Evolutionary conservation across 257 asterid genomes (phyloP), one percentile per base, ranked within the genome.

Genomic region (Primulina huaijiensis): DNA sequence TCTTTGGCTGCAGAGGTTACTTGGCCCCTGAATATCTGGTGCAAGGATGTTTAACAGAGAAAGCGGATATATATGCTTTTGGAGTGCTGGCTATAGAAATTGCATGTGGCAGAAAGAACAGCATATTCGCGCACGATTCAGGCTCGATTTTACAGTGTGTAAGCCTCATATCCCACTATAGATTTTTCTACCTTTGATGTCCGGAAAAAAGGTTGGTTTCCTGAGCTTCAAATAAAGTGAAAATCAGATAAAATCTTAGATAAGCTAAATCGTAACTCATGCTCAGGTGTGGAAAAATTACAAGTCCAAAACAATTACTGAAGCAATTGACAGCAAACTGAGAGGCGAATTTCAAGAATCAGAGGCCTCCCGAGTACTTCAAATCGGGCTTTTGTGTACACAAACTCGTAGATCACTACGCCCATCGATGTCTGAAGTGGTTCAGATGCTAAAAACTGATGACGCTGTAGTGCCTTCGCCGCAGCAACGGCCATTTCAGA

Each of bases 11-110:
- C 88, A 90, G 97, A 67, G 99, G 99, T 29, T 93, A 93, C 58
- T 90, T 90, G 98, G 98, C 97, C 56, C 97, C 98, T 1, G 98
- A 90, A 75, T 93, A 93, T 82, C 82, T 93, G 55, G 92, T 89
- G 5, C 86, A 87, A 79, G 97, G 98, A 59, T 96, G 90, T 64
- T 83, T 93, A n/a, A 93, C 98, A 1, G 99, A 93, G 85, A 90
- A 90, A 78, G 99, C 97, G 0, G 97, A 93, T 46, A 87, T 89
- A 11, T 93, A 87, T 40, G 90, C 96, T 52, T 93, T 68, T 1
- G 99, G 99, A 0, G 95, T 93, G 66, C 68, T 93, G 77, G 92
- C 90, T 80, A 91, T 93, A 67, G 97, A 90, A 76, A 81, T 89
- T 12, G 73, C 87, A 29, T 82, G 90, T 19, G 89, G 88, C 12